Base-by-base conservation (phyloP, 148 eudicot genomes). In the Fallopia convolvulus region DNA sequence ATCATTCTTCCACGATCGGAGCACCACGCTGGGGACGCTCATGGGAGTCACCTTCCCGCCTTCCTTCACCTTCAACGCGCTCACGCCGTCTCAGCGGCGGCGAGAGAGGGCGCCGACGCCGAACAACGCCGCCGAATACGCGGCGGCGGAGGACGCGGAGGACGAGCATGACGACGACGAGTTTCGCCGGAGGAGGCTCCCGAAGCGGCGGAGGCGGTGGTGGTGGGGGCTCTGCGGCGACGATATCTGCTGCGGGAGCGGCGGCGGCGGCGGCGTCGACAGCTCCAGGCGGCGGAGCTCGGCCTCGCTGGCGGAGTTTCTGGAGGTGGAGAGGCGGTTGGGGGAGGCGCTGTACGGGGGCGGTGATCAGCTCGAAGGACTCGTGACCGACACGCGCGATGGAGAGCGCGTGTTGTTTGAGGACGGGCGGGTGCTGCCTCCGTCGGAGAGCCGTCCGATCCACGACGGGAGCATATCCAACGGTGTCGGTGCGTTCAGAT, bases 1-100 rank as follows among this genome's bases (percentile, higher is more conserved):
- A 73, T 73, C 75, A 21, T 73, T 73, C 75, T 73, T 73, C 75
- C 75, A 73, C 36, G 75, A 73, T 48, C 75, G 75, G 17, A 73
- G 75, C 75, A 73, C 75, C 12, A 73, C 75, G 15, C 26, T 73
- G 36, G 75, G 75, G 33, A 73, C 75, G 33, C 75, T 73, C 4
- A 73, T 73, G 75, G 75, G 75, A 73, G 75, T 73, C 55, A 23
- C 13, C 33, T 73, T 72, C 50, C 74, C 74, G n/a, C 50, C 74
- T 26, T 40, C 50, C 1, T 40, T 42, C 75, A 11, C 55, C 52
- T 48, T 42, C 75, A 44, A 73, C 75, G 75, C 75, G 15, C 75
- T 72, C 8, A 21, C 75, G 8, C 21, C 53, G 32, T 3, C 75
- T 4, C 50, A 12, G 53, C 47, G 75, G 53, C 21, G 75, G 75